These are phyloP conservation scores for Epichloe sp. DNA, from an alignment of 2,329 filamentous ascomycete species.

Conservation along the genomic window DNA sequence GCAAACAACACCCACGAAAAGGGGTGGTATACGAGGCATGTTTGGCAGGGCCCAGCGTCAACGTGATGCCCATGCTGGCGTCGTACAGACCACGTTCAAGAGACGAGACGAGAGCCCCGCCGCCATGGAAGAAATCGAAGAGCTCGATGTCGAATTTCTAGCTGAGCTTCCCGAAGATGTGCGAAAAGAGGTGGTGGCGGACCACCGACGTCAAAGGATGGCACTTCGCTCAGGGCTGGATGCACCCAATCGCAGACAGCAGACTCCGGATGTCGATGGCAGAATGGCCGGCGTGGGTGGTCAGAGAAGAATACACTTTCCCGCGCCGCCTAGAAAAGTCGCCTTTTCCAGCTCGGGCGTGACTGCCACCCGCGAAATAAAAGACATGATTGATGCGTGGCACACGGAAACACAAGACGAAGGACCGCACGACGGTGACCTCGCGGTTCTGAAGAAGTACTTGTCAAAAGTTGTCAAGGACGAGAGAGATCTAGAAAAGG, in stretches of 20 bases:
- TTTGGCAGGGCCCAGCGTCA: conserved; percentile 36
- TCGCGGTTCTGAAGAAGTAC: conserved; percentile 61
- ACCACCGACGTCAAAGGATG: conserved; percentile 46
- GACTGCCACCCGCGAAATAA: conserved; percentile 44
- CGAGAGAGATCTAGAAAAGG: conserved; percentile 69
- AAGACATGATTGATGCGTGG: conserved; percentile 67
- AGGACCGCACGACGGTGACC: conserved; percentile 69
- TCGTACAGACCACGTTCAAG: conserved; percentile 62
- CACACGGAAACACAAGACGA: conserved; percentile 55
- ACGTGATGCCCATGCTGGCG: conserved; percentile 40
- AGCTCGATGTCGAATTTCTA: conserved; percentile 60
- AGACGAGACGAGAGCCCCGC: conserved; percentile 14
- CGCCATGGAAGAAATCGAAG: conserved; percentile 25
- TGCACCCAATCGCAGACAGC: conserved; percentile 16
- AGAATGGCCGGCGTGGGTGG: conserved; percentile 16
- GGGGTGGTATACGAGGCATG: conserved; percentile 29
- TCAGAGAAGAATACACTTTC: conserved; percentile 34
- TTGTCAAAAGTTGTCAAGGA: conserved; percentile 57
- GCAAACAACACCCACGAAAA: conserved; percentile 52
- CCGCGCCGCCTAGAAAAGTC: conserved; percentile 30
- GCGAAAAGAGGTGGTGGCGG: conserved; percentile 61
- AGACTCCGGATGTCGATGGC: conserved; percentile 12
- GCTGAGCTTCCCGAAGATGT: conserved; percentile 73
- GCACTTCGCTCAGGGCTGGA: conserved; percentile 42
- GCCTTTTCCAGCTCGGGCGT: conserved; percentile 31